Percentiles rank a stretch among this genome's conserved stretches.
Evolutionary conservation across 108 stramenopile species (phyloP).

Genomic region (Bacterosira constricta): DNA sequence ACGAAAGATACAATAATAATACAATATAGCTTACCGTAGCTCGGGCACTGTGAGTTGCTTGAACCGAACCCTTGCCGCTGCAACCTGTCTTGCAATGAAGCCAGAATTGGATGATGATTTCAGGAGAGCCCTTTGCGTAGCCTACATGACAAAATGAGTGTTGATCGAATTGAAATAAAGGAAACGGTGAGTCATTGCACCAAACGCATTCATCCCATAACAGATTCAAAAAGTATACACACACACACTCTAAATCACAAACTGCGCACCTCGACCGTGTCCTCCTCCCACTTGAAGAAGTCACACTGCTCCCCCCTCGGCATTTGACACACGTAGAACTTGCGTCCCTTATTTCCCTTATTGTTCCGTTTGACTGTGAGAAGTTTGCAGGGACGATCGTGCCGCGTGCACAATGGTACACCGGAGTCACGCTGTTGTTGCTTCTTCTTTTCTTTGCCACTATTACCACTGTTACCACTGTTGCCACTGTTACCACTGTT

Average conservation of each 20-base stretch:
- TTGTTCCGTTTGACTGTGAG: slow-evolving; percentile 81
- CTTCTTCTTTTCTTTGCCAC: neutral
- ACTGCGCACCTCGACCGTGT: slow-evolving; percentile 64
- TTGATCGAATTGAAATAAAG: neutral
- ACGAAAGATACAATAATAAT: neutral
- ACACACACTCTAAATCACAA: too few relatives aligned
- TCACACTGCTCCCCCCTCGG: slow-evolving; percentile 89
- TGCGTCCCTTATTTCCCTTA: slow-evolving; percentile 84
- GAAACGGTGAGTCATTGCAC: neutral
- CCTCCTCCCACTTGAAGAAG: slow-evolving; percentile 90
- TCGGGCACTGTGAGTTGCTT: slow-evolving; percentile 78
- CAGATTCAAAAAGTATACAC: too few relatives aligned
- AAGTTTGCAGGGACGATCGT: slow-evolving; percentile 77
- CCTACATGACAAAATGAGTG: slow-evolving; percentile 26
- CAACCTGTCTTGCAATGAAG: slow-evolving; percentile 83
- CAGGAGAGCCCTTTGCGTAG: slow-evolving; percentile 56
- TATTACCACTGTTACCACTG: neutral
- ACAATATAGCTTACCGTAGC: slow-evolving; percentile 37
- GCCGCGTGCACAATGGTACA: slow-evolving; percentile 71
- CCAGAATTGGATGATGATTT: slow-evolving; percentile 74
- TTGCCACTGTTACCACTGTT: slow-evolving; percentile 1
- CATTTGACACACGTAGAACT: slow-evolving; percentile 86
- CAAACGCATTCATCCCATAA: neutral
- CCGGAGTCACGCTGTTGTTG: slow-evolving; percentile 1
- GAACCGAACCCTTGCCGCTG: slow-evolving; percentile 61